Conservation (phyloP, 139 green algal species). For the Chlamydomonas applanata region DNA sequence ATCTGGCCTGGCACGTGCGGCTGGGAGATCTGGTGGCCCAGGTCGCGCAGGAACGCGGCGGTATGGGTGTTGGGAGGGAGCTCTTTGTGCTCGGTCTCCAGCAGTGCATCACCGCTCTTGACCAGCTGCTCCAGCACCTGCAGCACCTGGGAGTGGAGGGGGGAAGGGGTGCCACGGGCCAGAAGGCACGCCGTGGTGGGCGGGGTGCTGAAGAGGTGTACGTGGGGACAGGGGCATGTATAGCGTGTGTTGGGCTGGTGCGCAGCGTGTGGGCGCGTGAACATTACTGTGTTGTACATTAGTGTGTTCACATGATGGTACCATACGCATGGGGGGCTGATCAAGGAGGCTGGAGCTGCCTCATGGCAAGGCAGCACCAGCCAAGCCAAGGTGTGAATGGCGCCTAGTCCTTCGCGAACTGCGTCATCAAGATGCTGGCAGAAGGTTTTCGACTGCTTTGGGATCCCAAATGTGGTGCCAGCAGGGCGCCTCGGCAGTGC, state of each 20-base stretch:
- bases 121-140: slow-evolving; percentile 63
- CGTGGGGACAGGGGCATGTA: too few species aligned
- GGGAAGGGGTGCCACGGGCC: neutral
- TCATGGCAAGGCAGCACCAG: too few species aligned
- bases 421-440: slow-evolving; percentile 78
- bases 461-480: too few species aligned
- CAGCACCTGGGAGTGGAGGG: slow-evolving; percentile 41
- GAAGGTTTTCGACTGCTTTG: slow-evolving; percentile 75
- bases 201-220: neutral
- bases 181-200: neutral
- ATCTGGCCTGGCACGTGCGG: slow-evolving; percentile 31
- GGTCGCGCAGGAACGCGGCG: slow-evolving; percentile 44
- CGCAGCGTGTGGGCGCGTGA: too few species aligned
- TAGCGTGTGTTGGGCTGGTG: too few species aligned
- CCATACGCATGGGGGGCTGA: too few species aligned
- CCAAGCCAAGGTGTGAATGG: slow-evolving; percentile 71
- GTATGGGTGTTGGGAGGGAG: slow-evolving; percentile 38
- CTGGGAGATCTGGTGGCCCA: slow-evolving; percentile 30
- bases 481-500: too few species aligned
- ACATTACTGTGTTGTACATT: too few species aligned
- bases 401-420: slow-evolving; percentile 66
- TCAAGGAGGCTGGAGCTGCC: too few species aligned
- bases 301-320: too few species aligned
- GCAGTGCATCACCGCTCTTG: slow-evolving; percentile 28
- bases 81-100: slow-evolving; percentile 17